Base-by-base conservation (phyloP, 2,329 filamentous ascomycete species). In the Trematosphaeria pertusa region DNA sequence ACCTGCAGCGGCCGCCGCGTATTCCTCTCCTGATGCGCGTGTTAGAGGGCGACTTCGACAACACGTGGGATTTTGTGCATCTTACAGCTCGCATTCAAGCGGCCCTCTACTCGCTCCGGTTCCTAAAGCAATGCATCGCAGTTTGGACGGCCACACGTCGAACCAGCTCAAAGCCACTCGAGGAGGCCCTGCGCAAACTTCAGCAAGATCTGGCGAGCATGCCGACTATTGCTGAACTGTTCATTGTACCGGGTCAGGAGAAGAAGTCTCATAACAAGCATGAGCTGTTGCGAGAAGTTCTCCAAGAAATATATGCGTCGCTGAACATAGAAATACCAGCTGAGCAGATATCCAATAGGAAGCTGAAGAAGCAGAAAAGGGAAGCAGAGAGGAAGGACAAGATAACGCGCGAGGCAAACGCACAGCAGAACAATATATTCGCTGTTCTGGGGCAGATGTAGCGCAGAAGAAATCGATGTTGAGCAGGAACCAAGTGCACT, bases 51-150 rank as follows among this genome's bases (percentile, higher is more conserved):
- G 56, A 68, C 0, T 64, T 65, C n/a, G 56, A 68, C 32, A 62
- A 63, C 12, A 66, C 56, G 0, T 77, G 73, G 75, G 49, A 58
- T 0, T 65, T 65, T 4, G 47, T 77, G 5, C 75, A 77, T 19
- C 54, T 76, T 5, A 58, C 56, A 5, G 74, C 73, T 8, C 65
- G 74, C 17, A 49, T 74, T 5, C 73, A 78, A 38, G 73, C 75
- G 5, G 62, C 64, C 1, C 59, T 75, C 5, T 78, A 78, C 48
- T 77, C 75, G 0, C 36, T 78, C 0, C 64, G 75, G 2, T 70
- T 78, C 43, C 58, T 77, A 11, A 62, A 62, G 18, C 75, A 78
- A 42, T 58, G 73, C 8, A 43, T 71, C 9, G 34, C 43, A 1
- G 55, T 70, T 7, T 58, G 62, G 45, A 43, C 67, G 0, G 39